Percentiles rank a stretch among this genome's conserved stretches.
Conservation (phyloP, 139 green algal species). For the Coccomyxa sp. region DNA sequence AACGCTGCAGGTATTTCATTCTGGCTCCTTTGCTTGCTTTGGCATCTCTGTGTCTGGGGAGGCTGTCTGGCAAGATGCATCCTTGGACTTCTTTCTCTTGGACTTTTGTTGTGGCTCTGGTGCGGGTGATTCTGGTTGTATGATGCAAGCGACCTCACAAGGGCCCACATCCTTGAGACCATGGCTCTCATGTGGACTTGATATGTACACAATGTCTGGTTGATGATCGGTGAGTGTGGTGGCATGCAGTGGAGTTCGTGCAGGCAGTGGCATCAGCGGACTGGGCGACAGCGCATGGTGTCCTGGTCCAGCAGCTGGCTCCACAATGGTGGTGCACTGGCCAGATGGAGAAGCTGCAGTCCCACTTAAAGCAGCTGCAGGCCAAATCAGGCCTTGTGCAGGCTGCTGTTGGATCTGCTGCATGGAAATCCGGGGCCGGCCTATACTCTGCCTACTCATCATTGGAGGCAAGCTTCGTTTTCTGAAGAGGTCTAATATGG, state of each 20-base stretch:
- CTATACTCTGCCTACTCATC: conserved; percentile 31
- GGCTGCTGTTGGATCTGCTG: neutral
- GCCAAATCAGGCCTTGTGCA: conserved; percentile 11
- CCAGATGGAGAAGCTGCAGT: neutral
- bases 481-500: neutral
- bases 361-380: conserved; percentile 19
- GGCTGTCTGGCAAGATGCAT: neutral
- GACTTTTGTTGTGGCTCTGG: too few relatives aligned
- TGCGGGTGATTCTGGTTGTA: too few relatives aligned
- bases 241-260: conserved; percentile 8
- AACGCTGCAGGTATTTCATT: conserved; percentile 15
- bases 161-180: too few relatives aligned
- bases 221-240: neutral
- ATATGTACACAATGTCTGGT: neutral
- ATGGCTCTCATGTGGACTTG: too few relatives aligned
- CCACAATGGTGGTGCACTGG: conserved; percentile 31
- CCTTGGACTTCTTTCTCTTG: neutral
- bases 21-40: too few relatives aligned
- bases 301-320: conserved; percentile 30
- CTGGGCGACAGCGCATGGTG: conserved; percentile 34
- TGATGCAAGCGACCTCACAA: too few relatives aligned
- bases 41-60: conserved; percentile 20
- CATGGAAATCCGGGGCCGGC: conserved; percentile 27
- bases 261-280: conserved; percentile 32
- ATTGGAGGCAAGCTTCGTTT: conserved; percentile 4